phyloP scores from a whole-genome alignment of 306 rosid genomes.

The Abrus pulchellus region DNA sequence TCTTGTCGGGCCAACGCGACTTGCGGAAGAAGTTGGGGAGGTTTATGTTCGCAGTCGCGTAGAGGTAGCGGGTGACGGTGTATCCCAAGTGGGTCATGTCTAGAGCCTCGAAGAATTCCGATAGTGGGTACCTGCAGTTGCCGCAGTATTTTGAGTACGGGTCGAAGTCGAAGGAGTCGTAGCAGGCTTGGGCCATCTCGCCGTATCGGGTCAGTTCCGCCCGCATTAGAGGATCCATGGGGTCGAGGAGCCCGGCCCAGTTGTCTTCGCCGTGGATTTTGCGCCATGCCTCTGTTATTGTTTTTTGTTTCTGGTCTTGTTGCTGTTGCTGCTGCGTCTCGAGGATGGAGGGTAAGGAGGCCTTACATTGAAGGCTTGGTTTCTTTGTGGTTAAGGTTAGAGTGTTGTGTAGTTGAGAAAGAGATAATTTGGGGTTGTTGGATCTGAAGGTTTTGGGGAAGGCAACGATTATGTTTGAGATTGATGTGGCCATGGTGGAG shows the following conservation, averaged over 20 bases:
- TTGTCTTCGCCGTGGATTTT: conserved; percentile 73
- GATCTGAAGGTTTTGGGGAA: conserved; percentile 37
- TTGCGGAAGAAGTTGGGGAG: conserved; percentile 68
- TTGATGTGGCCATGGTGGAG: conserved; percentile 53
- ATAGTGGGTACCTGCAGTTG: conserved; percentile 58
- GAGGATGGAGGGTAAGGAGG: conserved; percentile 47
- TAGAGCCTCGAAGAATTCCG: conserved; percentile 47
- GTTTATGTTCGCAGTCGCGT: conserved; percentile 67
- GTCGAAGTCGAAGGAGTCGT: conserved; percentile 84
- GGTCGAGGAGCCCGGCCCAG: conserved; percentile 79
- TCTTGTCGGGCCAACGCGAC: conserved; percentile 67
- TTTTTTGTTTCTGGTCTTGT: not conserved
- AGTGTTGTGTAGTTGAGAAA: not conserved
- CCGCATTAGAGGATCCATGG: conserved; percentile 66
- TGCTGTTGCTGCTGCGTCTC: conserved; percentile 8
- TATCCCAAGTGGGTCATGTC: conserved; percentile 52
- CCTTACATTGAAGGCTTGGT: not conserved
- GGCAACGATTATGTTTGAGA: conserved; percentile 44
- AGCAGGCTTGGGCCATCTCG: conserved; percentile 88
- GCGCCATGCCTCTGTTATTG: conserved; percentile 58
- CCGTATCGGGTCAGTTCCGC: conserved; percentile 75
- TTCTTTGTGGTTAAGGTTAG: not conserved
- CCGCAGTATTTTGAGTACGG: conserved; percentile 89
- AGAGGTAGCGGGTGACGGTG: conserved; percentile 69
- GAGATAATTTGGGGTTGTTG: not conserved